These are phyloP conservation scores for Cercospora citrullina DNA, from an alignment of 2,329 filamentous ascomycete genomes.

Conservation along the genomic window DNA sequence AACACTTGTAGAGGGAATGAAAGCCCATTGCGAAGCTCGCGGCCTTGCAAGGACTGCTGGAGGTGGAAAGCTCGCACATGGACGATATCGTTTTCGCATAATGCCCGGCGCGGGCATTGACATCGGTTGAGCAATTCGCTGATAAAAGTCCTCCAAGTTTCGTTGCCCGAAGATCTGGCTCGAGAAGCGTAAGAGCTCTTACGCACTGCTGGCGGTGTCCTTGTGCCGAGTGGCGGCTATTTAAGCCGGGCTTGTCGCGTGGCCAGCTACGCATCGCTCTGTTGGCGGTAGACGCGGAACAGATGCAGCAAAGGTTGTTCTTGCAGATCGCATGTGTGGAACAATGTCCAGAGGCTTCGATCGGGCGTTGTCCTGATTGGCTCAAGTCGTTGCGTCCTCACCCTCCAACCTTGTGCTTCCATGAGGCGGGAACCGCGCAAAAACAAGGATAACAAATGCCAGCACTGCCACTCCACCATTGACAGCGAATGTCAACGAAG, in stretches of 20 bases:
- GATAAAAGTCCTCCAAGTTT: background rate
- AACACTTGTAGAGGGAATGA: too few relatives aligned
- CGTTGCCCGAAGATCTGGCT: background rate
- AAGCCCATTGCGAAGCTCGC: too few relatives aligned
- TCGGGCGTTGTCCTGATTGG: background rate
- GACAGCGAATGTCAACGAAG: conserved; percentile 65
- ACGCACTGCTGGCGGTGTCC: background rate
- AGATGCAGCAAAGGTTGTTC: too few relatives aligned
- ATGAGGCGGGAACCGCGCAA: conserved; percentile 49
- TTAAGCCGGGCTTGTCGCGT: background rate
- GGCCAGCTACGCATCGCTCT: background rate
- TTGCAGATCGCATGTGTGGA: background rate
- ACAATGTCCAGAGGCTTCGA: background rate
- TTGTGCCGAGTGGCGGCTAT: background rate
- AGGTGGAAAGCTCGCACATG: background rate
- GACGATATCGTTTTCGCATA: background rate
- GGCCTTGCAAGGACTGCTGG: background rate
- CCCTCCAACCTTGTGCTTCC: conserved; percentile 39
- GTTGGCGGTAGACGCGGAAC: too few relatives aligned
- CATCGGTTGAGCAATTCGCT: background rate
- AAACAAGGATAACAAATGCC: conserved; percentile 49
- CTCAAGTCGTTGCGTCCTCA: conserved; percentile 9
- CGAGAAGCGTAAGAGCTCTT: background rate
- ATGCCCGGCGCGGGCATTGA: background rate
- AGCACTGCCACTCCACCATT: conserved; percentile 63